Conservation (phyloP, 2,329 filamentous ascomycete genomes). For the Neonectria faginata region DNA sequence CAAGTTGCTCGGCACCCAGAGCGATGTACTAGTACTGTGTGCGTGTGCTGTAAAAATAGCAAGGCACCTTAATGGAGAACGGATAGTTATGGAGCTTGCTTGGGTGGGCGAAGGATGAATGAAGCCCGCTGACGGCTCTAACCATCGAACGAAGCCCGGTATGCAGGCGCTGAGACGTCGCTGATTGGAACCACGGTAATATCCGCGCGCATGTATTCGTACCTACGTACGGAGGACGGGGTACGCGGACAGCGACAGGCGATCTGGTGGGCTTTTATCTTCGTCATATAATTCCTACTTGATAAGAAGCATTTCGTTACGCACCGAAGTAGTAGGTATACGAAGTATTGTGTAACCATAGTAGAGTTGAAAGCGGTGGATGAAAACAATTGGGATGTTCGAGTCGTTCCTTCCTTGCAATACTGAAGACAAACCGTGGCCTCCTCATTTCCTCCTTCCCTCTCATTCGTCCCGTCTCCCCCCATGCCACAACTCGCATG, state of each 20-base stretch:
- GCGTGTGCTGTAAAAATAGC: background rate
- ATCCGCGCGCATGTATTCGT: background rate
- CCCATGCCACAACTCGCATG: constrained; percentile 11
- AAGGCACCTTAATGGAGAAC: background rate
- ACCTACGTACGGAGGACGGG: background rate
- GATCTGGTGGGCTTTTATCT: background rate
- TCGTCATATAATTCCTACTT: too few species aligned
- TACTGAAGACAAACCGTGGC: too few species aligned
- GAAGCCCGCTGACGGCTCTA: constrained; percentile 4
- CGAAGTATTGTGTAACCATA: too few species aligned
- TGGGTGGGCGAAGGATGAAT: background rate
- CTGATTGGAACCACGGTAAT: constrained; percentile 5
- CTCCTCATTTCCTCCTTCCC: background rate
- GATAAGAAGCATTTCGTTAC: too few species aligned
- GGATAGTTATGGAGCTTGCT: background rate
- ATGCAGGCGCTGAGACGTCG: background rate
- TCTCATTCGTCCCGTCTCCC: constrained; percentile 1
- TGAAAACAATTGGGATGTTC: background rate
- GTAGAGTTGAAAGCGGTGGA: background rate
- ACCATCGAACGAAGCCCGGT: background rate
- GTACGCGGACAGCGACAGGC: constrained; percentile 12
- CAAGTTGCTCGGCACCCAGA: constrained; percentile 1
- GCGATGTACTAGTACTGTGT: too few species aligned
- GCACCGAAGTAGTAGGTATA: too few species aligned
- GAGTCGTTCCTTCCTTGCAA: background rate